These are phyloP conservation scores for Nannochloropsis limnetica DNA, from an alignment of 352 stramenopile genomes.

Conservation along the genomic window DNA sequence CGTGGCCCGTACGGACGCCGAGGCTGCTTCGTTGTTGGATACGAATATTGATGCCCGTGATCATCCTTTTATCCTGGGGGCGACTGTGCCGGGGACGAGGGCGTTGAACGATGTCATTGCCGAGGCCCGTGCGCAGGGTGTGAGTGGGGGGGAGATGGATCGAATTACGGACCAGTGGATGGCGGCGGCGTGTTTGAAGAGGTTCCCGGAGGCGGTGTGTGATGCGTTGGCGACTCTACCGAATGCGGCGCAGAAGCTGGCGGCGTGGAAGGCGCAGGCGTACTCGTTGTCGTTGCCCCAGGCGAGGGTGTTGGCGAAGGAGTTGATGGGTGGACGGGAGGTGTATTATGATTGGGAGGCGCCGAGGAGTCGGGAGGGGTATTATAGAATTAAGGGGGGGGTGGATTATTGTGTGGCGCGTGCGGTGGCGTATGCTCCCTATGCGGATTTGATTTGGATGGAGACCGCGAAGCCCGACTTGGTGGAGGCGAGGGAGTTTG, in stretches of 20 bases:
- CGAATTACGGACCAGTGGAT: conserved; percentile 65
- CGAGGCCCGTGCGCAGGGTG: conserved; percentile 53
- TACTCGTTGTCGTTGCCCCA: background rate
- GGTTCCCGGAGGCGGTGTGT: conserved; percentile 85
- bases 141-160: conserved; percentile 39
- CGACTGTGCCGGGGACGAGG: conserved; percentile 62
- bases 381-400: conserved; percentile 86
- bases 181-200: conserved; percentile 80
- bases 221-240: conserved; percentile 55
- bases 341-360: conserved; percentile 86
- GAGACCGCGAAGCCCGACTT: conserved; percentile 88
- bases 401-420: conserved; percentile 94
- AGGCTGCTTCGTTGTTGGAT: conserved; percentile 90
- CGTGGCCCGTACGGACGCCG: conserved; percentile 89
- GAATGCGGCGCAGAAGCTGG: background rate
- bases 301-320: background rate
- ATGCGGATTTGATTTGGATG: conserved; percentile 97
- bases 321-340: conserved; percentile 23
- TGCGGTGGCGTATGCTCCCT: conserved; percentile 78
- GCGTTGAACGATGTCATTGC: conserved; percentile 48
- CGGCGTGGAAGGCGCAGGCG: conserved; percentile 6
- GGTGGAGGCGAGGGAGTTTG: conserved; percentile 81
- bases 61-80: conserved; percentile 93
- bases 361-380: conserved; percentile 87
- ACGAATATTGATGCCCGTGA: conserved; percentile 93